phyloP scores from a whole-genome alignment of 495 filamentous ascomycete species.

The Penicillium angulare region DNA sequence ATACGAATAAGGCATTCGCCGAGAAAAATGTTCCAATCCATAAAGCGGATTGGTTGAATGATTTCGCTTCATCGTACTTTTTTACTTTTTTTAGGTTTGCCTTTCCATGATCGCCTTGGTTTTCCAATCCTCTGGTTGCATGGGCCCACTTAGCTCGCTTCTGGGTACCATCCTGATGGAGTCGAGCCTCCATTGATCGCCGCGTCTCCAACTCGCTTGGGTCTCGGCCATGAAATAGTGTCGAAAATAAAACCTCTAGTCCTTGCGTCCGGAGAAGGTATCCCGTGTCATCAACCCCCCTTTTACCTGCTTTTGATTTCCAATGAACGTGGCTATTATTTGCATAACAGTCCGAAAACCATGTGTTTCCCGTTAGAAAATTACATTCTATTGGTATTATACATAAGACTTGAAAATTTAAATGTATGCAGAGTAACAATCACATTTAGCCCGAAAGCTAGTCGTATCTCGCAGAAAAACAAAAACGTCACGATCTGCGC shows the following conservation, averaged over 20 bases:
- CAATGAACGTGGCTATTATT: constrained; percentile 16
- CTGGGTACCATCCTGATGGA: background rate
- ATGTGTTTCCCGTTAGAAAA: background rate
- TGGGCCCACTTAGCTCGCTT: constrained; percentile 4
- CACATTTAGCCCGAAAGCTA: too few relatives aligned
- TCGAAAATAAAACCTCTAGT: background rate
- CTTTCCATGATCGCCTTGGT: background rate
- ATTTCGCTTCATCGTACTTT: background rate
- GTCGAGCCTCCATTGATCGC: constrained; percentile 12
- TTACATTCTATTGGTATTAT: background rate
- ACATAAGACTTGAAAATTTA: too few relatives aligned
- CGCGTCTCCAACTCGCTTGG: constrained; percentile 12
- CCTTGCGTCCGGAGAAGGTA: constrained; percentile 1
- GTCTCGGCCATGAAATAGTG: background rate
- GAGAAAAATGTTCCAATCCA: too few relatives aligned
- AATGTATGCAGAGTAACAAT: too few relatives aligned
- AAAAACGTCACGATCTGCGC: background rate
- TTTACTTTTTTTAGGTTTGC: background rate
- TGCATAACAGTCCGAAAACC: constrained; percentile 3
- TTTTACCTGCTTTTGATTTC: background rate
- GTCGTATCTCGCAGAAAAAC: too few relatives aligned
- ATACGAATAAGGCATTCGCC: too few relatives aligned
- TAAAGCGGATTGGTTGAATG: background rate
- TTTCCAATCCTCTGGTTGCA: constrained; percentile 2
- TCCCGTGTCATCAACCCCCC: background rate